Evolutionary conservation across 1,139 yeast genomes (phyloP), one percentile per base, ranked within the genome.

Genomic region (Candida pseudoviswanathii): DNA sequence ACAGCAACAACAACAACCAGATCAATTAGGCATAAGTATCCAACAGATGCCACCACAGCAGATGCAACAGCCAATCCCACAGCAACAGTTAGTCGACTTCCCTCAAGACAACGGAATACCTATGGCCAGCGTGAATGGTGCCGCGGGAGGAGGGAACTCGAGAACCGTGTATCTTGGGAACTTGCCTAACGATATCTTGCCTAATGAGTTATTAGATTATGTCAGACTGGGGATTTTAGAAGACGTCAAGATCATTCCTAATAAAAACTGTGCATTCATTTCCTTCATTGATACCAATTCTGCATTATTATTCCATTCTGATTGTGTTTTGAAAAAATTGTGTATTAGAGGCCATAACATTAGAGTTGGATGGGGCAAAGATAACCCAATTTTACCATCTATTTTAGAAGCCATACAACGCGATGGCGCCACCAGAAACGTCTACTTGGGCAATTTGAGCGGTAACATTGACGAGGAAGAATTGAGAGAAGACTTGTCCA

Each of bases 161-260:
- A 80, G 97, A 64, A 90, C 98, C 0, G 96, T 94, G 5, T 90
- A 91, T 64, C 74, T 94, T 59, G 97, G 97, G 9, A 91, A 90
- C 63, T 80, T 94, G 41, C 97, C 98, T 0, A 70, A 78, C n/a
- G 89, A 86, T 55, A 78, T 91, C 51, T 82, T 91, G 29, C 84
- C 95, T 3, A 85, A 87, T 60, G 96, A 90, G 61, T 71, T 94
- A 49, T 76, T 94, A 61, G 94, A 90, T 64, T 94, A 89, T 64
- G 97, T 94, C 30, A 82, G 96, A 58, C 86, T 96, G 30, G 98
- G 98, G 25, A 85, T 91, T 22, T 83, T 94, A 51, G 99, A 94
- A 70, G 84, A 83, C 51, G 85, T 81, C 48, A 79, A 79, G 62
- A 75, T 82, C 45, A 67, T 82, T 34, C 82, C 84, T 6, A 64